phyloP scores from a whole-genome alignment of 768 basidiomycete species.

The Leccinum ochraceum region DNA sequence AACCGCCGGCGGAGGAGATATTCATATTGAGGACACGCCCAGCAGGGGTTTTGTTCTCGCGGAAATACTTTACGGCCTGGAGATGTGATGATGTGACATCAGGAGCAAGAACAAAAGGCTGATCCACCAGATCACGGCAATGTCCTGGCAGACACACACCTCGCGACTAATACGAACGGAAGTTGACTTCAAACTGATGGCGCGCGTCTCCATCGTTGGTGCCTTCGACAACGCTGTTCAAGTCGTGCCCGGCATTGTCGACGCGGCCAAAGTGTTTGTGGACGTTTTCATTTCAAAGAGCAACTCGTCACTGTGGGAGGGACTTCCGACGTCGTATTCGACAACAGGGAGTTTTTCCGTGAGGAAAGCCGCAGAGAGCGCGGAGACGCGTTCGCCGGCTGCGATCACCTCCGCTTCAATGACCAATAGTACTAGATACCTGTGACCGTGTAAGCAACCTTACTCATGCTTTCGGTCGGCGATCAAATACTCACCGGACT shows the following conservation, averaged over 20 bases:
- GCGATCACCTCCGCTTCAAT: slow-evolving; percentile 21
- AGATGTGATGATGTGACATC: neutral
- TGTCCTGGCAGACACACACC: too few species aligned
- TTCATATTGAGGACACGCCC: slow-evolving; percentile 27
- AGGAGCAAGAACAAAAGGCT: slow-evolving; percentile 4
- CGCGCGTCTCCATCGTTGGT: slow-evolving; percentile 28
- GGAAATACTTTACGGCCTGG: slow-evolving; percentile 32
- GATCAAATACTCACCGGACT: too few species aligned
- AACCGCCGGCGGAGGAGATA: slow-evolving; percentile 22
- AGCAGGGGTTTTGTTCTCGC: slow-evolving; percentile 25
- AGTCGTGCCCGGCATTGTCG: slow-evolving; percentile 33
- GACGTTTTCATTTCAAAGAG: slow-evolving; percentile 23
- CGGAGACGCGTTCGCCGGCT: slow-evolving; percentile 26
- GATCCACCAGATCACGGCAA: too few species aligned
- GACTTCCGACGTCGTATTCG: slow-evolving; percentile 32
- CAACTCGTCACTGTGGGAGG: slow-evolving; percentile 13
- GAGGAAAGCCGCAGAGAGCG: slow-evolving; percentile 16
- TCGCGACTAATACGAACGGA: slow-evolving; percentile 24
- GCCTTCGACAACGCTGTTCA: slow-evolving; percentile 28
- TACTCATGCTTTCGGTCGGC: too few species aligned
- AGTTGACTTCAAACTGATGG: slow-evolving; percentile 33
- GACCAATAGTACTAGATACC: slow-evolving; percentile 38
- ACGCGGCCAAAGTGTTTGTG: slow-evolving; percentile 30
- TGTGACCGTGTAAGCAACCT: slow-evolving; percentile 30
- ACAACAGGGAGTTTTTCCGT: slow-evolving; percentile 27